Evolutionary conservation across 495 filamentous ascomycete species (phyloP), one percentile per base, ranked within the genome.

Genomic region (Pyrenula aspistea): DNA sequence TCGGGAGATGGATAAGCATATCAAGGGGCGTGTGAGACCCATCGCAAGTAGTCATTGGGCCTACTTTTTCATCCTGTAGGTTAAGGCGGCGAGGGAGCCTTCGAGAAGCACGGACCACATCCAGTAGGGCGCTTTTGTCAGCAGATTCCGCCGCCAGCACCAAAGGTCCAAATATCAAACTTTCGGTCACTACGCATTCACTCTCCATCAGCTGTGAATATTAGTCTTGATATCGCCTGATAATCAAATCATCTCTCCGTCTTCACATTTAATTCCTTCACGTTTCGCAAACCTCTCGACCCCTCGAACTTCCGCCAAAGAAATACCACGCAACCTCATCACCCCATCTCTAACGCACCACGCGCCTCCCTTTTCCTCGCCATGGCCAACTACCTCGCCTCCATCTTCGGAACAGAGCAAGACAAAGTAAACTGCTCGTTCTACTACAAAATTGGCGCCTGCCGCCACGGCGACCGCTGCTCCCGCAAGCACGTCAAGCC

Each of bases 331-430:
- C 31, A 42, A 8, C 15, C 15, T 42, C 8, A 42, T 15, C 8
- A 42, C 4, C 31, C 4, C 15, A 8, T 42, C 31, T 15, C 4
- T 15, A 15, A 15, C 15, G 8, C 31, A 15, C 31, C 31, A 15
- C 31, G 31, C 4, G 31, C 31, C 31, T 42, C 31, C 4, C 31
- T 15, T 15, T 42, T 15, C 8, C 21, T 53, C 31, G 69, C 53
- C 68, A 86, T 86, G 81, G 92, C 92, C 69, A 96, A 95, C 82
- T 98, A 97, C 68, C 90, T 98, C 69, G 93, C 93, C 69, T 95
- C 89, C 66, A 98, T 98, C 76, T 98, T 98, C 82, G 93, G 93
- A 65, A 98, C 93, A 8, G 94, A 98, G 77, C 94, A 96, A 70
- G 93, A 98, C 83, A 98, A 97, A 69, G 86, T 78, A 70, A 87